phyloP scores from a whole-genome alignment of 2,329 filamentous ascomycete species.

The Sporothrix variecibatus region DNA sequence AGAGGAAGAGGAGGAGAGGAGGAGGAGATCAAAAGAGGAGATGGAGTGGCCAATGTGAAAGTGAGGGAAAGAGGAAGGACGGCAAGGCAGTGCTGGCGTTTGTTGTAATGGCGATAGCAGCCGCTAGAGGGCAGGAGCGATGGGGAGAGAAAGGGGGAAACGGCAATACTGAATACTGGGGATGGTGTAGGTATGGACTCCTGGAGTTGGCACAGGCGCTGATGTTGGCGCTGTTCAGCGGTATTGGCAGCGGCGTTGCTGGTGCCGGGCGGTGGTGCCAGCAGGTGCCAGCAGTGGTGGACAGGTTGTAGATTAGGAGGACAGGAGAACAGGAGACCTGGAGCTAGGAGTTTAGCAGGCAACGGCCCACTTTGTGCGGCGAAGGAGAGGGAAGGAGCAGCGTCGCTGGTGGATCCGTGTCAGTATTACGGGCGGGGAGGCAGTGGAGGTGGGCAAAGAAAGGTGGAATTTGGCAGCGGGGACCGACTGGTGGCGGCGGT shows the following conservation, averaged over 20 bases:
- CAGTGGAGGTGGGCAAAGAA: constrained; percentile 4
- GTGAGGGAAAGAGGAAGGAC: background rate
- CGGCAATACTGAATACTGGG: no score
- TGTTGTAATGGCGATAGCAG: constrained; percentile 11
- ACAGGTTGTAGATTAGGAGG: background rate
- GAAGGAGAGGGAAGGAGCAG: constrained; percentile 19
- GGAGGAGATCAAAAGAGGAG: background rate
- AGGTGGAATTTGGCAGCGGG: background rate
- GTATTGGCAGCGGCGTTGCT: background rate
- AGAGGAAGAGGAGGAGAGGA: background rate
- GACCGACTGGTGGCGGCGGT: background rate
- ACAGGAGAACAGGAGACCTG: constrained; percentile 7
- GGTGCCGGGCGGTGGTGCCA: background rate
- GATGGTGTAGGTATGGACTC: background rate
- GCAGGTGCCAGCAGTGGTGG: background rate
- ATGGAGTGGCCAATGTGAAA: background rate
- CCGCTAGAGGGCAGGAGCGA: background rate
- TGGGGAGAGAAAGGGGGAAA: constrained; percentile 4
- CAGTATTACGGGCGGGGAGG: constrained; percentile 9
- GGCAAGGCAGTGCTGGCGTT: background rate
- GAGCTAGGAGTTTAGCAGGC: background rate
- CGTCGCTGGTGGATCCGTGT: constrained; percentile 18
- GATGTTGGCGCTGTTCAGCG: background rate
- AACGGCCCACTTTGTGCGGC: constrained; percentile 19
- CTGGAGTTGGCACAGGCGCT: background rate